These are phyloP conservation scores for Drechmeria coniospora DNA, from an alignment of 2,329 filamentous ascomycete species.

Conservation along the genomic window DNA sequence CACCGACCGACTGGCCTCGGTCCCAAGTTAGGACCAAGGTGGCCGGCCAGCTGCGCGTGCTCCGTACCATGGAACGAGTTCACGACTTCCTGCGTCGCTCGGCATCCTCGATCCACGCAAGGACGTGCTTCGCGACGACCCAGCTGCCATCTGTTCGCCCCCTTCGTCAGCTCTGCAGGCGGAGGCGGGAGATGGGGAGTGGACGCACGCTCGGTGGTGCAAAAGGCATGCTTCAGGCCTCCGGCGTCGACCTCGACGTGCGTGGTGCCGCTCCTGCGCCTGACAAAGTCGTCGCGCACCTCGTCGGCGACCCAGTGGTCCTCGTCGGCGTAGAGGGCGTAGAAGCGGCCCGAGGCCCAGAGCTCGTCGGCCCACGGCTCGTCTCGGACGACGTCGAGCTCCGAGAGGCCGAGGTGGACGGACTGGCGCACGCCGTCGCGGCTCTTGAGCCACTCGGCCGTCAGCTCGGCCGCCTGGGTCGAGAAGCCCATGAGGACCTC, in stretches of 20 bases:
- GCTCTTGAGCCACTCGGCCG: constrained; percentile 37
- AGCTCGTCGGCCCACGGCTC: constrained; percentile 44
- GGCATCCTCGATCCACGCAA: constrained; percentile 14
- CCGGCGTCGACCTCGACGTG: constrained; percentile 39
- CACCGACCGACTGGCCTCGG: too few relatives aligned
- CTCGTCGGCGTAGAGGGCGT: constrained; percentile 42
- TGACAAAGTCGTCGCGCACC: constrained; percentile 40
- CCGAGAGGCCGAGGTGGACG: constrained; percentile 41
- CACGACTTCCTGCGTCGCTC: constrained; percentile 5
- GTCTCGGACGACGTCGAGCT: constrained; percentile 42
- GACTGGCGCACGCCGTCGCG: constrained; percentile 44
- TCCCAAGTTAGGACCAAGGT: too few relatives aligned
- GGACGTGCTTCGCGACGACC: constrained; percentile 14
- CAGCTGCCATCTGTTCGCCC: constrained; percentile 11
- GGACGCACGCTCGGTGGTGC: constrained; percentile 23
- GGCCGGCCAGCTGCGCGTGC: too few relatives aligned
- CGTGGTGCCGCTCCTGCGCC: constrained; percentile 24
- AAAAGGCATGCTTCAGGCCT: constrained; percentile 45
- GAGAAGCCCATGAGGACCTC: constrained; percentile 30
- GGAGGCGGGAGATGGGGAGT: not conserved
- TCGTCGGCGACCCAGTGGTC: constrained; percentile 48
- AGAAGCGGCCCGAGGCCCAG: constrained; percentile 38
- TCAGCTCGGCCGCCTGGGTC: constrained; percentile 30
- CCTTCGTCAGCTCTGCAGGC: constrained; percentile 1
- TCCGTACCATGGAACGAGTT: too few relatives aligned